A percentile compares a stretch with the other conserved stretches of the same genome.
phyloP scores from a whole-genome alignment of 805 yeast species.

The Wickerhamomyces queroliae region DNA sequence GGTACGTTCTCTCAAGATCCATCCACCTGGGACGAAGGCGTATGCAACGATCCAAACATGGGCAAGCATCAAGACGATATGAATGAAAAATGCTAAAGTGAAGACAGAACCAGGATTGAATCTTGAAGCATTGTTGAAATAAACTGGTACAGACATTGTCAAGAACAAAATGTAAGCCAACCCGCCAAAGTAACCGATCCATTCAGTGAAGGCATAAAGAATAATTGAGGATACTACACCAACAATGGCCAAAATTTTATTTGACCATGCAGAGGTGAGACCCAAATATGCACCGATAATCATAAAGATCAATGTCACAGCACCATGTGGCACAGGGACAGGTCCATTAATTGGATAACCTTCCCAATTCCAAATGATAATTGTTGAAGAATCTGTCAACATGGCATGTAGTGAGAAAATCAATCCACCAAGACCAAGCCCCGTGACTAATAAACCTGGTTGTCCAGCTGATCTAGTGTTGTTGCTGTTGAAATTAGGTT shows the following conservation, averaged over 20 bases:
- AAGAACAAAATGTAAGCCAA: slow-evolving; percentile 56
- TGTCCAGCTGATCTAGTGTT: no score
- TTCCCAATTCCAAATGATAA: slow-evolving; percentile 94
- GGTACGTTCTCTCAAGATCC: slow-evolving; percentile 79
- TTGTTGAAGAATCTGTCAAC: slow-evolving; percentile 77
- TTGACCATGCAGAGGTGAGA: slow-evolving; percentile 16
- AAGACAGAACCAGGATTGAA: slow-evolving; percentile 52
- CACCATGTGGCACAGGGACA: slow-evolving; percentile 76
- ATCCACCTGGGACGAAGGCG: slow-evolving; percentile 97
- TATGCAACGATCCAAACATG: slow-evolving; percentile 98
- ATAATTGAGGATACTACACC: slow-evolving; percentile 37
- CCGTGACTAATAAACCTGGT: slow-evolving; percentile 42
- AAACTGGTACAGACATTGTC: slow-evolving; percentile 57
- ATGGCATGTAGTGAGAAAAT: slow-evolving; percentile 68
- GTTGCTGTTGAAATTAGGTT: background rate
- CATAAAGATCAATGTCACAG: slow-evolving; percentile 55
- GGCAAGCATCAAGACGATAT: slow-evolving; percentile 58
- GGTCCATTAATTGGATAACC: slow-evolving; percentile 90
- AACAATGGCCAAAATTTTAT: slow-evolving; percentile 33
- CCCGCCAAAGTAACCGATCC: slow-evolving; percentile 78
- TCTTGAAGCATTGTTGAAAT: slow-evolving; percentile 51
- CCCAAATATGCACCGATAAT: slow-evolving; percentile 51
- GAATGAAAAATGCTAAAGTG: slow-evolving; percentile 40
- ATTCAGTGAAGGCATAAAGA: slow-evolving; percentile 49
- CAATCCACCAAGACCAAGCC: slow-evolving; percentile 71